Evolutionary conservation across 2,329 filamentous ascomycete species (phyloP), one percentile per base, ranked within the genome.

Genomic region (Calonectria fujianensis): DNA sequence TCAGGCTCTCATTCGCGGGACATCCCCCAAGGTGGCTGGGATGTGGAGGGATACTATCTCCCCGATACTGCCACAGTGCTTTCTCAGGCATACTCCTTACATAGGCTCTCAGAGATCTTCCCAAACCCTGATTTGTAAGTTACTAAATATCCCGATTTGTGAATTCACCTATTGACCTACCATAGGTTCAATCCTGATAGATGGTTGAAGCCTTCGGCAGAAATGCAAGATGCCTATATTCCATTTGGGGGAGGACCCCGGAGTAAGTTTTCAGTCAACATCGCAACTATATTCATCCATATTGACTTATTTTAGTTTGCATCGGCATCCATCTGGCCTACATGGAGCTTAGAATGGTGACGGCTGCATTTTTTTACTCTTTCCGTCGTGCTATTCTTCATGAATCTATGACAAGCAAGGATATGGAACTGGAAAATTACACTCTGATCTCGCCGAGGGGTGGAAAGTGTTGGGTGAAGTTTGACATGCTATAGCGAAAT

Each of bases 1-100:
- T 70, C 70, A 2, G 70, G 70, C 0, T 64, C 66, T 20, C 67
- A 70, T 4, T 61, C 63, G 5, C 52, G 73, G n/a, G 66, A 70
- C 8, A 61, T 75, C 4, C 70, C 70, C 2, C 18, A 31, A 4
- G 66, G 63, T 0, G 70, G 73, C 1, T 70, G 66, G 52, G 20
- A 54, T 13, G 14, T 63, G 6, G 50, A 31, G 39, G 73, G 70
- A 11, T 69, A 70, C 24, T 24, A 59, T 8, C 45, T 75, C 10
- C 75, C 73, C 0, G 50, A 68, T 39, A 68, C 65, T n/a, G 50
- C 50, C 4, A 68, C 65, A 14, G 35, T 68, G 20, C 50, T 68
- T 51, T 52, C 50, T 16, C 50, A 68, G 35, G 35, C 35, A 31
- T 68, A 68, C 35, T 68, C 65, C 13, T 32, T 57, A 7, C 50